phyloP scores from a whole-genome alignment of 1,284 basidiomycete species.

The Ustilago nuda region DNA sequence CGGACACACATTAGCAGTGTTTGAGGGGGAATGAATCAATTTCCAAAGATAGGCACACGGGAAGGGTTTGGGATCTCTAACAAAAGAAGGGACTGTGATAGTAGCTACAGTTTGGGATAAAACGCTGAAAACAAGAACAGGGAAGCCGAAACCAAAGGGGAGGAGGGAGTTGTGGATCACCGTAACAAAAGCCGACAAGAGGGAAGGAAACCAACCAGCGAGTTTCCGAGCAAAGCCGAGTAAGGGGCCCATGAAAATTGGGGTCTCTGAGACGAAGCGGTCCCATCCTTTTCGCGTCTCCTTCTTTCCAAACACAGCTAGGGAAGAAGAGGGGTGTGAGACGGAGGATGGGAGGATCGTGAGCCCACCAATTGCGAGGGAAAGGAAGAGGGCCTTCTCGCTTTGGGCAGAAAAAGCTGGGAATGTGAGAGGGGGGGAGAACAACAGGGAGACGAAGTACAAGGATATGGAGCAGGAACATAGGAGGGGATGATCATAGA shows the following conservation, averaged over 20 bases:
- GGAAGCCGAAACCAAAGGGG: not conserved
- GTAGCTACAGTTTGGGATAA: constrained; percentile 13
- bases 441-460: not conserved
- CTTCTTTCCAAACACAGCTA: constrained; percentile 3
- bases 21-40: constrained; percentile 1
- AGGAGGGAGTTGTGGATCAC: constrained; percentile 6
- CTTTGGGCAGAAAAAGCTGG: constrained; percentile 52
- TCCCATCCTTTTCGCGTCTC: constrained; percentile 14
- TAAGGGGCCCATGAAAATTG: constrained; percentile 12
- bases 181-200: constrained; percentile 4
- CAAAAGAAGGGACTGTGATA: constrained; percentile 7
- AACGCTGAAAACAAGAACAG: not conserved
- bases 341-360: constrained; percentile 24
- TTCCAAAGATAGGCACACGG: constrained; percentile 8
- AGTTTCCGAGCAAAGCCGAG: constrained; percentile 43
- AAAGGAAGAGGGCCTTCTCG: constrained; percentile 22
- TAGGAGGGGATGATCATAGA: not conserved
- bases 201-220: constrained; percentile 33
- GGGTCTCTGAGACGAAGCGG: constrained; percentile 38
- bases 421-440: constrained; percentile 4
- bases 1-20: not conserved
- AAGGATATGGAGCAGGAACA: not conserved
- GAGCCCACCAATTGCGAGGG: constrained; percentile 32
- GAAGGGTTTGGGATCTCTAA: constrained; percentile 12
- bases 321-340: not conserved